phyloP scores from a whole-genome alignment of 345 rosid species.

The Melaleuca alternifolia region DNA sequence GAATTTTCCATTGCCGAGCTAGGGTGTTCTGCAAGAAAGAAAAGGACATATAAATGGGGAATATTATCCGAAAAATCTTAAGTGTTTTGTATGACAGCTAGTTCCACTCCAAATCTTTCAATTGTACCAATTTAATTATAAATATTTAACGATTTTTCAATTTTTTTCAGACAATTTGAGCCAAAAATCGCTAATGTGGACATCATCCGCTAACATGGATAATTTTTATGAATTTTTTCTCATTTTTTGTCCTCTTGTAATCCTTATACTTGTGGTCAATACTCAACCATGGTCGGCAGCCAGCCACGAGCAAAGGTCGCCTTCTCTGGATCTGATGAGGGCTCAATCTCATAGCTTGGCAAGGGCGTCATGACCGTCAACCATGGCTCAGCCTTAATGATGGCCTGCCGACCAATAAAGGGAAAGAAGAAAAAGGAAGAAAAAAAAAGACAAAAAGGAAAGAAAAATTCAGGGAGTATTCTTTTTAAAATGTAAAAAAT shows the following conservation, averaged over 20 bases:
- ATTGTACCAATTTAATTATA: neutral
- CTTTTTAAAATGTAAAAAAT: neutral
- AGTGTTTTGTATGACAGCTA: neutral
- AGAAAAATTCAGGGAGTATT: too few relatives aligned
- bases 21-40: neutral
- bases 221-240: neutral
- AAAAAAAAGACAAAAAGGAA: neutral
- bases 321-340: too few relatives aligned
- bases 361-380: too few relatives aligned
- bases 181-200: accelerated
- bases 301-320: too few relatives aligned
- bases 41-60: neutral
- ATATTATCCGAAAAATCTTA: neutral
- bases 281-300: too few relatives aligned
- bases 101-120: neutral
- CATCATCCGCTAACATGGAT: too few relatives aligned
- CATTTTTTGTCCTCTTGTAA: too few relatives aligned
- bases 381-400: neutral
- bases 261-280: too few relatives aligned
- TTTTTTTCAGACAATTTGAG: neutral
- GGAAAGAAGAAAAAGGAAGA: accelerated
- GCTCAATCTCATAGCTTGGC: too few relatives aligned
- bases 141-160: neutral
- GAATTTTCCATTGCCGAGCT: neutral
- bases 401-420: neutral